These are phyloP conservation scores for Prunus mongolica DNA, from an alignment of 306 rosid genomes.

Conservation along the genomic window DNA sequence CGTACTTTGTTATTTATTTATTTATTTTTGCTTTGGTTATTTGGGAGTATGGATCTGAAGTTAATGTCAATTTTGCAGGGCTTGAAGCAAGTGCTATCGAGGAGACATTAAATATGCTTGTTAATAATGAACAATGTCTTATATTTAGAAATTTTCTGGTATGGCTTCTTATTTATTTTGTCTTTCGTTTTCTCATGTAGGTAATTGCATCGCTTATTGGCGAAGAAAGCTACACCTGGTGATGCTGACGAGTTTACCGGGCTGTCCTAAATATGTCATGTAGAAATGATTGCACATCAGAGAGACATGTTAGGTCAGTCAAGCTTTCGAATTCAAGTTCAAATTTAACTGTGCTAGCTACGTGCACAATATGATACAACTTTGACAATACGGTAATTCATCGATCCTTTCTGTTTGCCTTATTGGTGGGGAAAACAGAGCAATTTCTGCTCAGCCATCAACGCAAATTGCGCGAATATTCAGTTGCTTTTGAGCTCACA, in stretches of 20 bases:
- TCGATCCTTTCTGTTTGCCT: not conserved
- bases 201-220: constrained; percentile 11
- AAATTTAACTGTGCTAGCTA: not conserved
- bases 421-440: not conserved
- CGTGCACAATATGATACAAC: not conserved
- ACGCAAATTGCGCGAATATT: not conserved
- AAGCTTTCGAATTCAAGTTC: not conserved
- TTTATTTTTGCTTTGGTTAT: constrained; percentile 16
- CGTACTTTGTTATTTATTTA: not conserved
- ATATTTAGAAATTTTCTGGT: constrained; percentile 5
- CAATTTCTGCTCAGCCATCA: not conserved
- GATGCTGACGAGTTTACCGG: constrained; percentile 10
- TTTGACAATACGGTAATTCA: not conserved
- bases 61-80: constrained; percentile 63
- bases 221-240: constrained; percentile 15
- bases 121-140: constrained; percentile 17
- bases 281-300: not conserved
- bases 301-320: not conserved
- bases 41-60: constrained; percentile 35
- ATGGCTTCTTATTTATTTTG: constrained; percentile 11
- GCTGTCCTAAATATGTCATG: not conserved
- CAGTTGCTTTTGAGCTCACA: not conserved
- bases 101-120: constrained; percentile 35
- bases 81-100: constrained; percentile 43
- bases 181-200: constrained; percentile 23